Percentiles rank a stretch among this genome's conserved stretches.
Evolutionary conservation across 306 rosid genomes (phyloP).

Genomic region (Castanea sativa): DNA sequence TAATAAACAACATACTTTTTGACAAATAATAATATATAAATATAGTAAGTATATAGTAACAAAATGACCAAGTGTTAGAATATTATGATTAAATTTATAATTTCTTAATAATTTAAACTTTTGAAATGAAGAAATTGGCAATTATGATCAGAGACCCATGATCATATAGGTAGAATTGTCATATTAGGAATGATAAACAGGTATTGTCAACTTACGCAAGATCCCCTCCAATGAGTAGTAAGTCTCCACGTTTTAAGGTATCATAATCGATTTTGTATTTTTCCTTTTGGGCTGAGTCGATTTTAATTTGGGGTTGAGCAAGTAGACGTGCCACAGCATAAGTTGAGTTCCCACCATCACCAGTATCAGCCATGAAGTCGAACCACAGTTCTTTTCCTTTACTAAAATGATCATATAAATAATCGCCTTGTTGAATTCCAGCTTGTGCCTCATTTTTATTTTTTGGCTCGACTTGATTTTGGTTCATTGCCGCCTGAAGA

Average conservation of each 20-base stretch:
- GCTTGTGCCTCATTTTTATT: constrained; percentile 37
- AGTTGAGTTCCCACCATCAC: constrained; percentile 96
- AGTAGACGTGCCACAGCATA: constrained; percentile 81
- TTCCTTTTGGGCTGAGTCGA: background rate
- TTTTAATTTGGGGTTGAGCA: constrained; percentile 67
- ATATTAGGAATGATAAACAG: background rate
- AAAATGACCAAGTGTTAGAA: too few species aligned
- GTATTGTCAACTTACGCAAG: constrained; percentile 73
- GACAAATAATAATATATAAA: background rate
- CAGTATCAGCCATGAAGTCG: constrained; percentile 96
- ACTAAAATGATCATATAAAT: constrained; percentile 62
- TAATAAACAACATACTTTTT: background rate
- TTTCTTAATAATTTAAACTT: background rate
- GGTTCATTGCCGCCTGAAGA: constrained; percentile 85
- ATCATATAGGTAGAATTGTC: background rate
- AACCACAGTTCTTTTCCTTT: constrained; percentile 80
- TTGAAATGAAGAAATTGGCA: too few species aligned
- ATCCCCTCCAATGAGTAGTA: constrained; percentile 92
- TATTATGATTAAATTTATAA: background rate
- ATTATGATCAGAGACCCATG: too few species aligned
- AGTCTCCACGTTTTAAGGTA: constrained; percentile 66
- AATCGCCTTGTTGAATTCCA: constrained; percentile 52
- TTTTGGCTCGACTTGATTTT: background rate
- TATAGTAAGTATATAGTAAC: too few species aligned
- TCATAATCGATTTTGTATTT: too few species aligned